Evolutionary conservation across 2,329 filamentous ascomycete species (phyloP).

Genomic region (Drechslerella stenobrocha): DNA sequence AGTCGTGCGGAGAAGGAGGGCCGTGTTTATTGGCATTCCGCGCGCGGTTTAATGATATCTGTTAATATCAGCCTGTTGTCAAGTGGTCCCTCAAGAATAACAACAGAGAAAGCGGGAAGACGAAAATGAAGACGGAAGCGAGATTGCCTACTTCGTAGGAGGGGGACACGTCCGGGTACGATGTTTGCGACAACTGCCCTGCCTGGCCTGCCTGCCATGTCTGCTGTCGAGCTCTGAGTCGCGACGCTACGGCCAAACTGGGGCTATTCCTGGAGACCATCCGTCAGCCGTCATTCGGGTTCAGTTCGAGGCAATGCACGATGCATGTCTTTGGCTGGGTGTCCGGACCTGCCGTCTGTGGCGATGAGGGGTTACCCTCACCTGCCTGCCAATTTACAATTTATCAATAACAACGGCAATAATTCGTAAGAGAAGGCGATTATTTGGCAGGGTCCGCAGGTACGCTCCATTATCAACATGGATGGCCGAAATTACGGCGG

Average conservation of each 20-base stretch:
- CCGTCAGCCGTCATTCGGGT: conserved; percentile 1
- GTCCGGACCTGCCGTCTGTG: conserved; percentile 3
- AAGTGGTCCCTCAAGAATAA: too few species aligned
- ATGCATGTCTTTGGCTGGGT: not conserved
- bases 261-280: conserved; percentile 8
- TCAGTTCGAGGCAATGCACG: not conserved
- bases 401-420: not conserved
- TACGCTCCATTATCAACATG: not conserved
- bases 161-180: not conserved
- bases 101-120: not conserved
- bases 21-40: not conserved
- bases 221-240: not conserved
- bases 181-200: not conserved
- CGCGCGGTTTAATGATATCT: not conserved
- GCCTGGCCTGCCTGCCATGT: not conserved
- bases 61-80: too few species aligned
- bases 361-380: not conserved
- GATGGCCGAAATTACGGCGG: conserved; percentile 1
- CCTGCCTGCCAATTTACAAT: not conserved
- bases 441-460: not conserved
- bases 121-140: not conserved
- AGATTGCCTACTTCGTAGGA: not conserved
- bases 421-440: too few species aligned
- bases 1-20: conserved; percentile 3
- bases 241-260: not conserved